A percentile compares a stretch with the other conserved stretches of the same genome.
Conservation (phyloP, 176 grass and related monocot species). For the Echinochloa phyllopogon region DNA sequence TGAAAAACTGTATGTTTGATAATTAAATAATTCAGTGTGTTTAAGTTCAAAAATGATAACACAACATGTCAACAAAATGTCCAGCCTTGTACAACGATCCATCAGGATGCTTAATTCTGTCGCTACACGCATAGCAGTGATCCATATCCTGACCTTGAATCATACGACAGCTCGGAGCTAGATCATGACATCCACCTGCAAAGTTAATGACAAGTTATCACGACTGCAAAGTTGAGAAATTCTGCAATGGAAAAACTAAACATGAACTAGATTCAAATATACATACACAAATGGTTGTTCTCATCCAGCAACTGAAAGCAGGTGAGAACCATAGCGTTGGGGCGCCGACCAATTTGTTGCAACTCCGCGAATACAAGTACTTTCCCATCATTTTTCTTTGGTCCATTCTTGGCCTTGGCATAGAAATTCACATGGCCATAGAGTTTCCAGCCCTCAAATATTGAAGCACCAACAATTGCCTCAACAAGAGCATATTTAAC, state of each 20-base stretch:
- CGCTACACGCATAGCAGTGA: constrained; percentile 1
- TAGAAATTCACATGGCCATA: constrained; percentile 19
- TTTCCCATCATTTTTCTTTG: background rate
- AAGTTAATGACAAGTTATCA: background rate
- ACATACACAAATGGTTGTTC: background rate
- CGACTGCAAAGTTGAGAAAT: background rate
- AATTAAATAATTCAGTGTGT: background rate
- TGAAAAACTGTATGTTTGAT: background rate
- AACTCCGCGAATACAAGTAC: constrained; percentile 16
- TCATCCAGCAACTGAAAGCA: background rate
- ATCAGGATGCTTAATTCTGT: background rate
- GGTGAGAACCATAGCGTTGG: background rate
- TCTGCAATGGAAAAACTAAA: background rate
- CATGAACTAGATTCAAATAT: background rate
- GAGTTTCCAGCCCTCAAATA: background rate
- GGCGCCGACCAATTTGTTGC: background rate
- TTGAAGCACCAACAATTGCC: background rate
- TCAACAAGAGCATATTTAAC: constrained; percentile 29
- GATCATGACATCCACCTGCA: background rate
- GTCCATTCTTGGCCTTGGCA: constrained; percentile 12
- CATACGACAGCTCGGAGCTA: background rate
- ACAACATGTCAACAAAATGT: background rate
- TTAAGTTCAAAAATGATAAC: background rate
- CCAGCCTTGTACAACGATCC: constrained; percentile 6
- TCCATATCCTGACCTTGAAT: background rate